These are phyloP conservation scores for Scytalidium sp. DNA, from an alignment of 2,329 filamentous ascomycete genomes.

Conservation along the genomic window DNA sequence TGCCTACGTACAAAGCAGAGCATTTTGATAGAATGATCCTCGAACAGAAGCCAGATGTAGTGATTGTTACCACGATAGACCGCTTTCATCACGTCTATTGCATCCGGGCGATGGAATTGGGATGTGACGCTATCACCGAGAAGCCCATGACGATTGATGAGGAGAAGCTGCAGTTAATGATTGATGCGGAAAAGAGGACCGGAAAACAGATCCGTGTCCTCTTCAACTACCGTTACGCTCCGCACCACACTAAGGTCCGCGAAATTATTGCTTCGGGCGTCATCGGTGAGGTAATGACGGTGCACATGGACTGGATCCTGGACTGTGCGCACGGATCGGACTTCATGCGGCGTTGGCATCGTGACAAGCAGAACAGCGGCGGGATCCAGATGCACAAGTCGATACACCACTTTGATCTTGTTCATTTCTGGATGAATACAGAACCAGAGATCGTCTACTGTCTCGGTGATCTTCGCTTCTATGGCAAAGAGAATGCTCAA, in stretches of 20 bases:
- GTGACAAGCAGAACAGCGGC: slow-evolving; percentile 57
- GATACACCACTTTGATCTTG: slow-evolving; percentile 61
- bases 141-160: slow-evolving; percentile 65
- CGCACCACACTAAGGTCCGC: slow-evolving; percentile 60
- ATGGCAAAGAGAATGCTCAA: slow-evolving; percentile 60
- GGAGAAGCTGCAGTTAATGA: slow-evolving; percentile 50
- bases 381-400: slow-evolving; percentile 60
- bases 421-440: slow-evolving; percentile 60
- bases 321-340: slow-evolving; percentile 60
- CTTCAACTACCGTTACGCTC: slow-evolving; percentile 64
- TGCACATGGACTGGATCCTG: slow-evolving; percentile 64
- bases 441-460: slow-evolving; percentile 54
- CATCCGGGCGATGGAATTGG: slow-evolving; percentile 54
- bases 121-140: slow-evolving; percentile 59
- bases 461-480: slow-evolving; percentile 56
- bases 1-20: slow-evolving; percentile 51
- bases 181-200: slow-evolving; percentile 51
- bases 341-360: slow-evolving; percentile 63
- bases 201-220: slow-evolving; percentile 50
- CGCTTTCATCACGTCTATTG: slow-evolving; percentile 60
- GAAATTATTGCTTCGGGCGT: slow-evolving; percentile 50
- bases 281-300: slow-evolving; percentile 53
- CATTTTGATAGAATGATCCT: slow-evolving; percentile 57
- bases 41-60: slow-evolving; percentile 55
- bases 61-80: slow-evolving; percentile 63